Evolutionary conservation across 2,329 filamentous ascomycete species (phyloP).

Genomic region (Aspergillus terreus): DNA sequence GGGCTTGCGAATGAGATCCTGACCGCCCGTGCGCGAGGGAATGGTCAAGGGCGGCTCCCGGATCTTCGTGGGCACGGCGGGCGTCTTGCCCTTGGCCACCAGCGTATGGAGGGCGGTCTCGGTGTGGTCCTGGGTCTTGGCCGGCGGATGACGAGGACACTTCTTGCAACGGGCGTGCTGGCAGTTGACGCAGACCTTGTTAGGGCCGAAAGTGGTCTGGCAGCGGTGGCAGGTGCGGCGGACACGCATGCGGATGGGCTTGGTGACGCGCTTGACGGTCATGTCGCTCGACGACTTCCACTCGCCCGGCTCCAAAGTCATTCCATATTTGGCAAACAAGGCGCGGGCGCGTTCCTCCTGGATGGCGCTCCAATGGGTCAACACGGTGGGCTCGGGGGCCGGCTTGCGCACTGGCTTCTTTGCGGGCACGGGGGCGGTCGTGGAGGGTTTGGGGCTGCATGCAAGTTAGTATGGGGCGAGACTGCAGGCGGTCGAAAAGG

Average conservation of each 20-base stretch:
- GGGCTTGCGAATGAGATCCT: constrained; percentile 69
- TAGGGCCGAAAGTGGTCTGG: constrained; percentile 66
- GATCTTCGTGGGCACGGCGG: constrained; percentile 41
- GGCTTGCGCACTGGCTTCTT: constrained; percentile 6
- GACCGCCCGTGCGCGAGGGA: constrained; percentile 62
- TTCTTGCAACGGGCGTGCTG: constrained; percentile 76
- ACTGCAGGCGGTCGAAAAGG: neutral
- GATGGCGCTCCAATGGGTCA: constrained; percentile 32
- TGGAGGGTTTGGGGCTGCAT: neutral
- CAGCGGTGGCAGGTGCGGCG: constrained; percentile 72
- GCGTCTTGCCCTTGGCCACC: constrained; percentile 9
- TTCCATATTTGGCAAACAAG: constrained; percentile 46
- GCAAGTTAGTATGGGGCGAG: neutral
- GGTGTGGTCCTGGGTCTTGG: constrained; percentile 57
- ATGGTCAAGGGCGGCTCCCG: constrained; percentile 39
- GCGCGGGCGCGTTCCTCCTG: constrained; percentile 43
- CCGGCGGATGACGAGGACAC: constrained; percentile 70
- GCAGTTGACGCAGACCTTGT: constrained; percentile 72
- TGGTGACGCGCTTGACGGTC: constrained; percentile 40
- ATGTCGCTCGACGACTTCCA: constrained; percentile 35
- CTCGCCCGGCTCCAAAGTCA: constrained; percentile 41
- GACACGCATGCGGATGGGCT: constrained; percentile 46
- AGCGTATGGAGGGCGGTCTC: constrained; percentile 29
- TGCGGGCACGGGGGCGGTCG: constrained; percentile 4
- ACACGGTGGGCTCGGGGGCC: constrained; percentile 16